phyloP scores from a whole-genome alignment of 1,139 yeast genomes.

The Casaregolazyma suthepensis region DNA sequence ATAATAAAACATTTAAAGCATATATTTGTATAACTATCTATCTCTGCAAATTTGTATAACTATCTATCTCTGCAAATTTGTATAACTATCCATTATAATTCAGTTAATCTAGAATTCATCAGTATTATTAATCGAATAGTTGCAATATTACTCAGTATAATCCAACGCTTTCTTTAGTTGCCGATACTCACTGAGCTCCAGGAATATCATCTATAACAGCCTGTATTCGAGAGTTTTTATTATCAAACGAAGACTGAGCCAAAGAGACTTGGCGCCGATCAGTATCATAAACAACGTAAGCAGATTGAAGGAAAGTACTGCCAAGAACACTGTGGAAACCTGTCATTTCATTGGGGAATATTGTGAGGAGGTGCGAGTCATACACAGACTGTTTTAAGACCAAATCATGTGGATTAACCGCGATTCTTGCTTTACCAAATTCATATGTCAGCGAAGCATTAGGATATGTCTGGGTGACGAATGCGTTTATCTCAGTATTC shows the following conservation, averaged over 20 bases:
- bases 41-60: no score
- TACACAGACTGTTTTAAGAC: not conserved
- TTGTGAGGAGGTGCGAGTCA: not conserved
- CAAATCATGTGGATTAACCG: not conserved
- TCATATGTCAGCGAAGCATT: not conserved
- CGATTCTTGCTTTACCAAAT: not conserved
- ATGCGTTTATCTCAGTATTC: conserved; percentile 18
- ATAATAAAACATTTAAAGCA: no score
- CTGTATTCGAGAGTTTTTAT: conserved; percentile 19
- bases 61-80: not conserved
- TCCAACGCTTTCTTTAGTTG: not conserved
- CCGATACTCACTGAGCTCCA: conserved; percentile 10
- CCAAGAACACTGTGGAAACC: conserved; percentile 42
- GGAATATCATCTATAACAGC: conserved; percentile 17
- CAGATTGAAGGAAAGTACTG: conserved; percentile 59
- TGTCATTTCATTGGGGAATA: conserved; percentile 21
- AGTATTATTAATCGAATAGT: no score
- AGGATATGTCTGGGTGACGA: conserved; percentile 16
- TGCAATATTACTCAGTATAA: no score
- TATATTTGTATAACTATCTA: no score
- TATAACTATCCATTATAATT: not conserved
- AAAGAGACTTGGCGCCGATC: conserved; percentile 55
- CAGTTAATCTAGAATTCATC: no score
- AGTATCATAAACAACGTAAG: conserved; percentile 65
- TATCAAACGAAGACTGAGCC: conserved; percentile 48